Evolutionary conservation across 331 rosid species (phyloP).

Genomic region (Stylosanthes scabra): DNA sequence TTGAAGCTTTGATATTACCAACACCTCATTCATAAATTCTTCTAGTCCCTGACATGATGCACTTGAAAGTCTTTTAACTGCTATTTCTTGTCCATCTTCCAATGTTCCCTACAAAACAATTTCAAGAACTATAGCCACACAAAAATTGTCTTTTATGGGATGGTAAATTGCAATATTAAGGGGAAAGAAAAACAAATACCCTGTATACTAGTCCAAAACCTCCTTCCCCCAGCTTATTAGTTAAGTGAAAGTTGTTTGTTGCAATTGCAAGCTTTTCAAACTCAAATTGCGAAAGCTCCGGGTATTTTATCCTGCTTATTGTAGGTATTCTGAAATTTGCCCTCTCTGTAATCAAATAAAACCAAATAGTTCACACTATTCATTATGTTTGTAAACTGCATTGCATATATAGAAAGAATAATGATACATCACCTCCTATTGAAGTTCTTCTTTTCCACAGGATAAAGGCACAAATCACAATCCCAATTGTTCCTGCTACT

Average conservation of each 20-base stretch:
- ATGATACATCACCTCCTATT: background rate
- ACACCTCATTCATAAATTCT: slow-evolving; percentile 51
- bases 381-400: no score
- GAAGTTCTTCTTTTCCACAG: background rate
- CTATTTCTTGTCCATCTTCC: slow-evolving; percentile 31
- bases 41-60: slow-evolving; percentile 40
- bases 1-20: slow-evolving; percentile 55
- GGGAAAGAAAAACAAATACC: slow-evolving; percentile 20
- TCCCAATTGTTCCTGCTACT: background rate
- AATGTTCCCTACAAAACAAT: slow-evolving; percentile 19
- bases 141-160: background rate
- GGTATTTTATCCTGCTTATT: slow-evolving; percentile 7
- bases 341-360: no score
- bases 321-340: background rate
- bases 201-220: slow-evolving; percentile 47
- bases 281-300: slow-evolving; percentile 35
- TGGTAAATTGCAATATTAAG: no score
- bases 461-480: no score
- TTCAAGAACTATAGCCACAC: background rate
- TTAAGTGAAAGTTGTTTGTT: slow-evolving; percentile 31
- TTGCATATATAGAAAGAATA: no score
- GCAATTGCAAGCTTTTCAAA: slow-evolving; percentile 28
- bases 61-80: slow-evolving; percentile 44
- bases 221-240: slow-evolving; percentile 40
- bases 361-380: no score